Evolutionary conservation across 208 protist species (phyloP).

Genomic region (Phytomonas sp.): DNA sequence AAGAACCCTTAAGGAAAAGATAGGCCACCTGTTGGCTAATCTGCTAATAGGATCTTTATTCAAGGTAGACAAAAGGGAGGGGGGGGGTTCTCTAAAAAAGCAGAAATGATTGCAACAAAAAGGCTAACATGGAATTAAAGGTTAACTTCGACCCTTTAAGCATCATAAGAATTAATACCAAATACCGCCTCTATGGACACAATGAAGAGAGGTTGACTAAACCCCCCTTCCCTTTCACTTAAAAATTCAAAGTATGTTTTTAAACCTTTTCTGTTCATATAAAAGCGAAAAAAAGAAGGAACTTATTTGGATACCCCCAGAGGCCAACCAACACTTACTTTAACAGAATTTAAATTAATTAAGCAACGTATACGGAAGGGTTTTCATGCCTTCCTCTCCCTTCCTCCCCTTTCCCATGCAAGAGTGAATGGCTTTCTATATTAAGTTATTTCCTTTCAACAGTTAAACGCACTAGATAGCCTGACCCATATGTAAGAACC

Average conservation of each 20-base stretch:
- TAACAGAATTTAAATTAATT: background rate
- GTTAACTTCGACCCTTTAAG: background rate
- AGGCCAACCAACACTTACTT: background rate
- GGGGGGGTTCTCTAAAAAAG: background rate
- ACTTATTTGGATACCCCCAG: background rate
- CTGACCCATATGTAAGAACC: constrained; percentile 5
- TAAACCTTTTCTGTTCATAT: background rate
- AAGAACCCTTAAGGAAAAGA: background rate
- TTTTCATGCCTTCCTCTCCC: background rate
- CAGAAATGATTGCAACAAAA: background rate
- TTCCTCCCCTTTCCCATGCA: background rate
- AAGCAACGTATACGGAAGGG: background rate
- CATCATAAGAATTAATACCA: background rate
- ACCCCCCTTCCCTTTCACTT: constrained; percentile 4
- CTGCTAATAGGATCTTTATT: background rate
- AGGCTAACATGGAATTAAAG: background rate
- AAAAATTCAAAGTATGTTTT: background rate
- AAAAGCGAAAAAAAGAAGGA: background rate
- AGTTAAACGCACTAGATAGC: background rate
- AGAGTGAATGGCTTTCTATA: background rate
- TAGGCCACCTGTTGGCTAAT: background rate
- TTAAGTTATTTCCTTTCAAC: background rate
- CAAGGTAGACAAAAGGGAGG: background rate
- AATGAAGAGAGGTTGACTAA: background rate
- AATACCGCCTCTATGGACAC: background rate